phyloP scores from a whole-genome alignment of 208 protist species.

The Acanthamoeba healyi region DNA sequence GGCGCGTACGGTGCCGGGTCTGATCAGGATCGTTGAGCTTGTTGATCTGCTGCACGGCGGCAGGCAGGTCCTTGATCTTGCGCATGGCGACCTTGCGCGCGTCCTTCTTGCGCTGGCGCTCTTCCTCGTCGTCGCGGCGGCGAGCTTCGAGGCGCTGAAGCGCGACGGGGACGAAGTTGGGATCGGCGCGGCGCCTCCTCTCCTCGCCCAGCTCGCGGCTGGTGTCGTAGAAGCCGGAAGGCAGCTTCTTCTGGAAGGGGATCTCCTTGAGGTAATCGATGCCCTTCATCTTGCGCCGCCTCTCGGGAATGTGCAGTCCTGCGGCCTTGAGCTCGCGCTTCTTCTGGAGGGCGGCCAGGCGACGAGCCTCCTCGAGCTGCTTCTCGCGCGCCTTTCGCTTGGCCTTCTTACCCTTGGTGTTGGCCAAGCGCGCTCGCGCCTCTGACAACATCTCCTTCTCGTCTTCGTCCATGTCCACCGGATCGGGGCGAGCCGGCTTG shows the following conservation, averaged over 20 bases:
- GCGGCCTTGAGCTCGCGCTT: conserved; percentile 97
- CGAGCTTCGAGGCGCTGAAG: conserved; percentile 87
- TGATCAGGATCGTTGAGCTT: conserved; percentile 81
- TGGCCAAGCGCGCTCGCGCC: conserved; percentile 99
- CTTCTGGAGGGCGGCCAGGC: conserved; percentile 98
- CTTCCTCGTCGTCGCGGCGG: conserved; percentile 82
- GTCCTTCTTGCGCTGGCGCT: conserved; percentile 88
- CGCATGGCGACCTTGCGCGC: conserved; percentile 83
- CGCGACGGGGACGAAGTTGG: conserved; percentile 50
- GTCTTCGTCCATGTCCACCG: conserved; percentile 98
- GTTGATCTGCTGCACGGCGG: conserved; percentile 83
- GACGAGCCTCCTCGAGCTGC: conserved; percentile 98
- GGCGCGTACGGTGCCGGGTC: conserved; percentile 80
- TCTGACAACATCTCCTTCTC: conserved; percentile 99
- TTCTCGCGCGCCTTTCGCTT: conserved; percentile 98
- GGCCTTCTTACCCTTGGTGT: conserved; percentile 99
- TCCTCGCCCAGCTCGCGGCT: conserved; percentile 70
- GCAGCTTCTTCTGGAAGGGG: conserved; percentile 90
- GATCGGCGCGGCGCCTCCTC: conserved; percentile 1
- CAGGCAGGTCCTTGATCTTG: conserved; percentile 88
- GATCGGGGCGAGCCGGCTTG: conserved; percentile 97
- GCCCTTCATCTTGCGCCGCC: conserved; percentile 73
- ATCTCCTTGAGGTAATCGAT: conserved; percentile 95
- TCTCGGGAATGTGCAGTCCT: conserved; percentile 90
- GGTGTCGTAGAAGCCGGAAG: conserved; percentile 89